Conservation (phyloP, 768 basidiomycete genomes). For the Tulasnella sp. region DNA sequence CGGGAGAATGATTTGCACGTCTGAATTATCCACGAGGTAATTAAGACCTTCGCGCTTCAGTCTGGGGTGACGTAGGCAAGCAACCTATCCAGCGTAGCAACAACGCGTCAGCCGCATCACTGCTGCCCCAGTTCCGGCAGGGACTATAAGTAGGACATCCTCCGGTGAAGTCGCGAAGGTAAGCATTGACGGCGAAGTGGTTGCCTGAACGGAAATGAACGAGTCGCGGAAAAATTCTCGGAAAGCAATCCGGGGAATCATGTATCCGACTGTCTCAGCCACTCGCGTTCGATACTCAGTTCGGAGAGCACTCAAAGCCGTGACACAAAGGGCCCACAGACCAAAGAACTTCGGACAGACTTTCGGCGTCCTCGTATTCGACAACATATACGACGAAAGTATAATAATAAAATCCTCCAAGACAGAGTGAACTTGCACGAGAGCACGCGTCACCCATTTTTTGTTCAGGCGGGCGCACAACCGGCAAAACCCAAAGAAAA, state of each 20-base stretch:
- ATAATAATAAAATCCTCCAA: neutral
- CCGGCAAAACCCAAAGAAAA: neutral
- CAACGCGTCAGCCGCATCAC: neutral
- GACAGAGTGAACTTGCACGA: neutral
- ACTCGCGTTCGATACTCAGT: neutral
- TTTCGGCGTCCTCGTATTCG: neutral
- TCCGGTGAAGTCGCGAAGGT: neutral
- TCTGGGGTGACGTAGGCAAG: neutral
- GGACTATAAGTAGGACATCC: neutral
- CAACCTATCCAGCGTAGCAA: neutral
- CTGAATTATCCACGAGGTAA: neutral
- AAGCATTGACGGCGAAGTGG: neutral
- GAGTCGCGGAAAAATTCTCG: neutral
- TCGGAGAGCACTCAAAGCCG: neutral
- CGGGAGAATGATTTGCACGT: neutral
- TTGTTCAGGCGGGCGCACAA: no score
- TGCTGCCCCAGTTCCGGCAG: neutral
- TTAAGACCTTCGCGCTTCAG: neutral
- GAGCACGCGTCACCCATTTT: no score
- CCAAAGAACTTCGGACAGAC: neutral
- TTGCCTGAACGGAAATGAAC: neutral
- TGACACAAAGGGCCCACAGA: neutral
- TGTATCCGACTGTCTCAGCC: neutral
- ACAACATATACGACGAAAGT: neutral
- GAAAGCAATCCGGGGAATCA: neutral